Base-by-base conservation (phyloP, 2,329 filamentous ascomycete species). In the Tetracladium maxilliforme region DNA sequence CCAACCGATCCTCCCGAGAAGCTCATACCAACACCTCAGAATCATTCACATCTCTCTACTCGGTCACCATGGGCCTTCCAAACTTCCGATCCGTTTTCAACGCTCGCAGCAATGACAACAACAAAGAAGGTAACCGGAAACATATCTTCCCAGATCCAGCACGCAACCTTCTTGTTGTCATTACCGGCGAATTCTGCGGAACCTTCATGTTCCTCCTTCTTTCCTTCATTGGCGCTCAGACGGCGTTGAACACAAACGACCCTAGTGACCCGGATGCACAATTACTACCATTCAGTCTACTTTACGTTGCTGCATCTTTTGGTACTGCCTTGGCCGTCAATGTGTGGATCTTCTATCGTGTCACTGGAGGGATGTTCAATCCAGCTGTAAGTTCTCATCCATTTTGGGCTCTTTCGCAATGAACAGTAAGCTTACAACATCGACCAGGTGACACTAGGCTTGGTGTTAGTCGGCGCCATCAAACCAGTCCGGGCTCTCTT, bases 401-500 rank as follows among this genome's bases (percentile, higher is more conserved):
- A 5, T 16, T 7, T 6, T 6, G 12, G 11, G 10, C 8, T 3
- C 16, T 27, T 10, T 4, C 3, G 12, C 11, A 19, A 14, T 10
- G 9, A 19, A n/a, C 12, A 10, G 30, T 33, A 19, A 17, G 14
- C 1, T 15, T 6, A 28, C 20, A 12, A 5, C 21, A 16, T 18
- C 8, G 19, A 13, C 16, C 19, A 57, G 54, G 54, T 64, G n/a
- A 71, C 71, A 0, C 44, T 77, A 1, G 68, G 61, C 2, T 58
- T 77, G 12, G 56, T 60, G n/a, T 50, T 75, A 4, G 60, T 66
- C 24, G 66, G 68, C 3, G 65, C 61, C 5, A 51, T 76, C 21
- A 53, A 53, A n/a, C 52, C 58, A 10, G 13, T 64, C 3, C 63
- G 70, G 5, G 64, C 56, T 5, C 32, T 56, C 3, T 36, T 66